Conservation (phyloP, 139 green algal genomes). For the Tetradesmus lagerheimii region DNA sequence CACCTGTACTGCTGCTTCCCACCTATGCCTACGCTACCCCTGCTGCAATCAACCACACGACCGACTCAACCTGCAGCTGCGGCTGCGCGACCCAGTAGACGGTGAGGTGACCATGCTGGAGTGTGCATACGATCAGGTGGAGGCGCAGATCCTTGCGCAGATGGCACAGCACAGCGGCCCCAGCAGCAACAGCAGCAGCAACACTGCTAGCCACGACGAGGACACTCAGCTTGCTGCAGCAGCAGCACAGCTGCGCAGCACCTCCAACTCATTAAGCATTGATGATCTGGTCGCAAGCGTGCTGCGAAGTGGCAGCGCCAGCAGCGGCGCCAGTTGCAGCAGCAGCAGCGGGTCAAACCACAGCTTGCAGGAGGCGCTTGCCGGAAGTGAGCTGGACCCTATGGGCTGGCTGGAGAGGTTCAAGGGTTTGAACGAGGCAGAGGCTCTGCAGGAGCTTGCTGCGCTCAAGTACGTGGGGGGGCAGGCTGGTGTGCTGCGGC, state of each 20-base stretch:
- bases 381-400: neutral
- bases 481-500: constrained; percentile 21
- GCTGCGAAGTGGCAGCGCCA: neutral
- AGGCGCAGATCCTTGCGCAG: constrained; percentile 34
- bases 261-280: constrained; percentile 13
- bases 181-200: neutral
- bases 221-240: neutral
- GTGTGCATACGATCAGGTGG: constrained; percentile 35
- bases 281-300: constrained; percentile 3
- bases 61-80: constrained; percentile 4
- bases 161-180: neutral
- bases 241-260: neutral
- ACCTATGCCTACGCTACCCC: neutral
- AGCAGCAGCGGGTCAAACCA: neutral
- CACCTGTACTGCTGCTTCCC: neutral
- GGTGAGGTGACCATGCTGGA: constrained; percentile 21
- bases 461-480: constrained; percentile 32
- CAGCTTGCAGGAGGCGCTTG: neutral
- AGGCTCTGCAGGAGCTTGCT: constrained; percentile 37
- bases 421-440: constrained; percentile 36
- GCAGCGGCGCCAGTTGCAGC: neutral
- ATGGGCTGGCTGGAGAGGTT: constrained; percentile 34
- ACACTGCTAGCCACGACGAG: neutral
- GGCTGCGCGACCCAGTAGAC: constrained; percentile 6
- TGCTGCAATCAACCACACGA: neutral